Evolutionary conservation across 345 rosid species (phyloP).

Genomic region (Geranium brycei): DNA sequence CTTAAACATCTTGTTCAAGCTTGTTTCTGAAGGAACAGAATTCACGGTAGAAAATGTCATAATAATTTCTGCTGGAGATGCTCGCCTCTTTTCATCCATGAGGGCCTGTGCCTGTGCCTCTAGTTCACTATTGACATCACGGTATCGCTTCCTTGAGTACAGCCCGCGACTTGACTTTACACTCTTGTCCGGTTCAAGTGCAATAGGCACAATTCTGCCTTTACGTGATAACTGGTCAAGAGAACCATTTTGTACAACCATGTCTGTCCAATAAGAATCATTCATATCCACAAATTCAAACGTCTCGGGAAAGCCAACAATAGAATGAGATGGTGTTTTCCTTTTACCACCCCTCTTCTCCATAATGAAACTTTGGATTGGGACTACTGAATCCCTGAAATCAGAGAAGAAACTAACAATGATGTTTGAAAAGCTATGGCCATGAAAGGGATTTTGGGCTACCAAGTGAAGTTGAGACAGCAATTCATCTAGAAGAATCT

Average conservation of each 20-base stretch:
- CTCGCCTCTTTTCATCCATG: conserved; percentile 26
- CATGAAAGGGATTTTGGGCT: conserved; percentile 51
- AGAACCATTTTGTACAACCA: conserved; percentile 72
- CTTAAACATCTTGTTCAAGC: conserved; percentile 69
- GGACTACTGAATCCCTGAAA: conserved; percentile 49
- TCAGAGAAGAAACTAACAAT: conserved; percentile 59
- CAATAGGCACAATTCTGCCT: conserved; percentile 36
- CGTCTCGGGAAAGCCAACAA: conserved; percentile 44
- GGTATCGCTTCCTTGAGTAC: conserved; percentile 44
- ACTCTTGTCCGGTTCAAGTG: conserved; percentile 42
- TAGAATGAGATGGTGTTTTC: conserved; percentile 27
- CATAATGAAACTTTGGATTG: conserved; percentile 19
- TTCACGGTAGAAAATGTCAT: conserved; percentile 58
- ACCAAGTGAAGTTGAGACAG: conserved; percentile 49
- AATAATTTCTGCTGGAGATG: conserved; percentile 65
- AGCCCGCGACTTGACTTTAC: conserved; percentile 41
- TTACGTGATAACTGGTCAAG: conserved; percentile 52
- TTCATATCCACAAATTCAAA: conserved; percentile 88
- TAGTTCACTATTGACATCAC: conserved; percentile 29
- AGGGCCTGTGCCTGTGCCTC: conserved; percentile 36
- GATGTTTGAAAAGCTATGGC: conserved; percentile 29
- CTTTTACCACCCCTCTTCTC: conserved; percentile 37
- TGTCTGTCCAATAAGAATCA: conserved; percentile 93
- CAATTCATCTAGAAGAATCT: conserved; percentile 33
- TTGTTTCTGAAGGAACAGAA: conserved; percentile 54